A percentile compares a stretch with the other conserved stretches of the same genome.
These are phyloP conservation scores for Viridothelium virens DNA, from an alignment of 495 filamentous ascomycete species.

Conservation along the genomic window DNA sequence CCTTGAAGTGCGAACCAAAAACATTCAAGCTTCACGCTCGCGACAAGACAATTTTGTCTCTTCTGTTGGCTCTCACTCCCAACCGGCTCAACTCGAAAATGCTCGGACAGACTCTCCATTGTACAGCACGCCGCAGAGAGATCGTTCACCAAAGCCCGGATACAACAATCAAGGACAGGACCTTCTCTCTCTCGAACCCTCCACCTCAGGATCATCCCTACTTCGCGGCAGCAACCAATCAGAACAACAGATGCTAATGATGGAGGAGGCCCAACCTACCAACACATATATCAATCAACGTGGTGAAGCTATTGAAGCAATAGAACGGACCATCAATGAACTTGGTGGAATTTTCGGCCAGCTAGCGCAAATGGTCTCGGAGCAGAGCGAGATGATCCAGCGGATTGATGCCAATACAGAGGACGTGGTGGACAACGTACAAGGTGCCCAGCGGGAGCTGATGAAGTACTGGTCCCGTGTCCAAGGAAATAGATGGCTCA, in stretches of 20 bases:
- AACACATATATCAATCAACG: conserved; percentile 89
- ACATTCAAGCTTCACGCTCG: conserved; percentile 88
- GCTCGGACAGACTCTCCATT: conserved; percentile 63
- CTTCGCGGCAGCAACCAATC: conserved; percentile 47
- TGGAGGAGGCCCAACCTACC: conserved; percentile 82
- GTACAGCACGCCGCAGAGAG: conserved; percentile 70
- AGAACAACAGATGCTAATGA: conserved; percentile 83
- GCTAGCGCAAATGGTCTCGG: conserved; percentile 92
- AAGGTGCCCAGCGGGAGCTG: conserved; percentile 87
- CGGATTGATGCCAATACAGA: conserved; percentile 79
- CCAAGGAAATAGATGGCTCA: conserved; percentile 87
- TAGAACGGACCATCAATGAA: conserved; percentile 90
- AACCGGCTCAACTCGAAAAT: conserved; percentile 36
- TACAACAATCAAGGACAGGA: conserved; percentile 51
- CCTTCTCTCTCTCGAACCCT: conserved; percentile 76
- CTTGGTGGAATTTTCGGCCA: conserved; percentile 94
- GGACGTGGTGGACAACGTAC: conserved; percentile 93
- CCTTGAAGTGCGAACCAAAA: conserved; percentile 92
- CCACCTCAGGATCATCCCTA: conserved; percentile 48
- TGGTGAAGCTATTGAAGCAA: conserved; percentile 92
- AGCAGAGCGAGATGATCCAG: conserved; percentile 90
- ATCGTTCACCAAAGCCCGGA: conserved; percentile 53
- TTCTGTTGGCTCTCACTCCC: conserved; percentile 73
- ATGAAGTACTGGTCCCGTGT: conserved; percentile 96
- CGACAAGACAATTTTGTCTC: conserved; percentile 95